Percentiles rank a stretch among this genome's conserved stretches.
phyloP scores from a whole-genome alignment of 2,329 filamentous ascomycete genomes.

The Diaporthe humulicola region DNA sequence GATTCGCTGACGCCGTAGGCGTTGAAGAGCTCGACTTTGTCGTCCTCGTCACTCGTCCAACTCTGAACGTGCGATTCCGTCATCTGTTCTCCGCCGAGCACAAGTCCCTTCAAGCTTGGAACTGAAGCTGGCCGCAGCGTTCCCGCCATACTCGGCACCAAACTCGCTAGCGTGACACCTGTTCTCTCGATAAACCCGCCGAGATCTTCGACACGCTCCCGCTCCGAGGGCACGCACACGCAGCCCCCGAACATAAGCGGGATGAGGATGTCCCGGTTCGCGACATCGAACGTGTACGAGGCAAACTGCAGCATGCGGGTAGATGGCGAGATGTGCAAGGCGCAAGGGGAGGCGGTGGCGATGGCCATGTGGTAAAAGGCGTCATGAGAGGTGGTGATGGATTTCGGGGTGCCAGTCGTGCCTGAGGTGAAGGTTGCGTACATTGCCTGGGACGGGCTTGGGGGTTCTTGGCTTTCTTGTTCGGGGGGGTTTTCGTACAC shows the following conservation, averaged over 20 bases:
- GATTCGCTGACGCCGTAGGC: not conserved
- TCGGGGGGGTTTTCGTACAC: not conserved
- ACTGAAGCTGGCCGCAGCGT: not conserved
- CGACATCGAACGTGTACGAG: conserved; percentile 3
- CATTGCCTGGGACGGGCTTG: conserved; percentile 1
- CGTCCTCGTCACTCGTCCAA: not conserved
- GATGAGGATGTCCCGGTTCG: conserved; percentile 51
- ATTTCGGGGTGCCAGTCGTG: conserved; percentile 62
- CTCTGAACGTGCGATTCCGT: not conserved
- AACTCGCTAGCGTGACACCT: conserved; percentile 41
- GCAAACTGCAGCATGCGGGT: conserved; percentile 58
- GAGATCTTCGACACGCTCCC: not conserved
- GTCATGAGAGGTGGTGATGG: not conserved
- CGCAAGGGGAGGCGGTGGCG: not conserved
- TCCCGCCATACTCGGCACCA: conserved; percentile 40
- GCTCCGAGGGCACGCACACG: conserved; percentile 12
- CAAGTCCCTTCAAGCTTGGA: not conserved
- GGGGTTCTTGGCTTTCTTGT: not conserved
- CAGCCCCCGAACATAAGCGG: conserved; percentile 10
- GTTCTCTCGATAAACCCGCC: conserved; percentile 44
- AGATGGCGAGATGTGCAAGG: not conserved
- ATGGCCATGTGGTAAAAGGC: not conserved
- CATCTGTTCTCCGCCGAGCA: not conserved
- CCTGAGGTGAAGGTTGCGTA: conserved; percentile 66
- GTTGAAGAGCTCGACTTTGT: not conserved